phyloP scores from a whole-genome alignment of 164 flowering plant genomes.

The Piper betle region DNA sequence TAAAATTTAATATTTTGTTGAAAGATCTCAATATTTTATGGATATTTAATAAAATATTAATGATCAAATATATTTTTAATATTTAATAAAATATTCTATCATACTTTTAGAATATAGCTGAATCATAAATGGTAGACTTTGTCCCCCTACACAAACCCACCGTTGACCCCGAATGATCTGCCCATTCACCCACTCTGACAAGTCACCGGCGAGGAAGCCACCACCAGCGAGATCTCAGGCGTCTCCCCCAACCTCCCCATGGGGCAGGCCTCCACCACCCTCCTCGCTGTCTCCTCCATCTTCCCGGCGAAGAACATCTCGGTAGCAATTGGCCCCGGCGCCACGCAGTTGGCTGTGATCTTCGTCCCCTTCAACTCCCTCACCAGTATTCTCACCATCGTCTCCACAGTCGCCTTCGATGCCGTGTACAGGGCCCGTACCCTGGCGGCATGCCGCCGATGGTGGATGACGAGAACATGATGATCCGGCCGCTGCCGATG shows the following conservation, averaged over 20 bases:
- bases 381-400: conserved; percentile 44
- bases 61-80: too few relatives aligned
- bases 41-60: too few relatives aligned
- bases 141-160: conserved; percentile 48
- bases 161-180: conserved; percentile 47
- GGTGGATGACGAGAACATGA: conserved; percentile 29
- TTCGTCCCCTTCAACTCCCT: conserved; percentile 37
- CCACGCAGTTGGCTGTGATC: conserved; percentile 18
- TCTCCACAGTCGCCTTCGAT: conserved; percentile 57
- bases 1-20: too few relatives aligned
- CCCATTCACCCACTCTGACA: conserved; percentile 47
- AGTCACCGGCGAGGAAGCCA: conserved; percentile 22
- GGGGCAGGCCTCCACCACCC: conserved; percentile 18
- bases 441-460: conserved; percentile 26
- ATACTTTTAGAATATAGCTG: too few relatives aligned
- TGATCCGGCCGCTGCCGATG: conserved; percentile 44
- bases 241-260: conserved; percentile 32
- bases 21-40: too few relatives aligned
- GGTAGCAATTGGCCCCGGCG: conserved; percentile 53
- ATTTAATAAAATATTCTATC: too few relatives aligned
- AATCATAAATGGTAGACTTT: too few relatives aligned
- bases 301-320: conserved; percentile 46
- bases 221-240: conserved; percentile 35
- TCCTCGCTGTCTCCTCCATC: conserved; percentile 27
- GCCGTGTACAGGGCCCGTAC: conserved; percentile 35